phyloP scores from a whole-genome alignment of 2,329 filamentous ascomycete genomes.

The Aspergillus eucalypticola region DNA sequence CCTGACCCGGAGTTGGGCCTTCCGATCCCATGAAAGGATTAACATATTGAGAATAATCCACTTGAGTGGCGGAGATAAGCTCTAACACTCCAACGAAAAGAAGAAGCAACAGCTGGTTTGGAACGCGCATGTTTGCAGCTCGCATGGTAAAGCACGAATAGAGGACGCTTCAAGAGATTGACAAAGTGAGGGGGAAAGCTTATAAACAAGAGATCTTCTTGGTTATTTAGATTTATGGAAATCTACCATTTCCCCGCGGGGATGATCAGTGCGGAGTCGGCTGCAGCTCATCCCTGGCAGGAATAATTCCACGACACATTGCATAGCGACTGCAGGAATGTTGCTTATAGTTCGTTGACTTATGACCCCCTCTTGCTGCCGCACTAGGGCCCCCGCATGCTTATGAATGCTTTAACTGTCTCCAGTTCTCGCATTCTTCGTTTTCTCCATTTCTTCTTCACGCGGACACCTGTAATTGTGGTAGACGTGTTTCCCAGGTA shows the following conservation, averaged over 20 bases:
- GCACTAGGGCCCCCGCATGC: no score
- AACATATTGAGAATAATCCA: slow-evolving; percentile 42
- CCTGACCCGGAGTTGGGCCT: slow-evolving; percentile 44
- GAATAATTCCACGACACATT: not conserved
- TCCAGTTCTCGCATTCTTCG: no score
- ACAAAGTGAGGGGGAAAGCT: not conserved
- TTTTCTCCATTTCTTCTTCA: no score
- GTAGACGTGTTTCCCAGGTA: no score
- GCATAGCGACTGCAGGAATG: not conserved
- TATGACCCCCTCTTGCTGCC: not conserved
- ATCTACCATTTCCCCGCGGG: not conserved
- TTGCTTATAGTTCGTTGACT: not conserved
- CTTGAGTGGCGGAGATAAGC: not conserved
- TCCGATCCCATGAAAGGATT: slow-evolving; percentile 52
- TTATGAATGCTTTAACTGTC: no score
- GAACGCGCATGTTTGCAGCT: not conserved
- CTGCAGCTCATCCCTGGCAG: slow-evolving; percentile 4
- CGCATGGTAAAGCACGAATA: not conserved
- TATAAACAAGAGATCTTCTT: not conserved
- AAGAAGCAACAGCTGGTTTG: slow-evolving; percentile 1
- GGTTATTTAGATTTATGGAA: not conserved
- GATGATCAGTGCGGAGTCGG: not conserved
- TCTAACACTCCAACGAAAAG: slow-evolving; percentile 4
- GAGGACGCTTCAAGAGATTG: not conserved
- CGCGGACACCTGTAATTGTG: no score